Percentiles rank a stretch among this genome's conserved stretches.
Conservation (phyloP, 805 yeast genomes). For the Isabelozyma heimii region DNA sequence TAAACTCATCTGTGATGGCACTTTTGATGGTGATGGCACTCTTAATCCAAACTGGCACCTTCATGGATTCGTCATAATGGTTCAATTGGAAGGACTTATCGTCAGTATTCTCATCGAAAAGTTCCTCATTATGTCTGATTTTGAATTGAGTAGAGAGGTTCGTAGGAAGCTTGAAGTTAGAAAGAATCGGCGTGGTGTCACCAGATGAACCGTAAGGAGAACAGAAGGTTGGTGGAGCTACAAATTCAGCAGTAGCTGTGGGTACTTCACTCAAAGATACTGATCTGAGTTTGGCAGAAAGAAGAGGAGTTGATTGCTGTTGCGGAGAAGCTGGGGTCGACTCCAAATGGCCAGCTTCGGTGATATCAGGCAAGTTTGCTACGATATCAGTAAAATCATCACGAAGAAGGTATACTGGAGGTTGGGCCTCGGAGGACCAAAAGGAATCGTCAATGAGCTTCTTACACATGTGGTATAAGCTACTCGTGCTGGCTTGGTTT, state of each 20-base stretch:
- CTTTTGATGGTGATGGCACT: constrained; percentile 5
- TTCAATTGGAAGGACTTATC: constrained; percentile 14
- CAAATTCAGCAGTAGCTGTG: constrained; percentile 8
- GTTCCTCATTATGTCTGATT: constrained; percentile 54
- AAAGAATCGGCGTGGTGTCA: constrained; percentile 35
- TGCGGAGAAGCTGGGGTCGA: constrained; percentile 1
- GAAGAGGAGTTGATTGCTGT: constrained; percentile 1
- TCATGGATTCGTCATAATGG: constrained; percentile 33
- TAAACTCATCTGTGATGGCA: constrained; percentile 42
- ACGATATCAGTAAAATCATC: constrained; percentile 41
- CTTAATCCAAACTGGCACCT: constrained; percentile 39
- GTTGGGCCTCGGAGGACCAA: constrained; percentile 8
- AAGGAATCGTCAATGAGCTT: constrained; percentile 39
- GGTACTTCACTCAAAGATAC: constrained; percentile 12
- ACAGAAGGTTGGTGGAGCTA: not conserved
- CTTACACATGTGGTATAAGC: constrained; percentile 45
- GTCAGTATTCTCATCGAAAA: constrained; percentile 10
- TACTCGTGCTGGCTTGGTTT: constrained; percentile 29
- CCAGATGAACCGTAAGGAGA: not conserved
- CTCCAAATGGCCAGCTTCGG: constrained; percentile 15
- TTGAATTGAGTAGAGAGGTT: constrained; percentile 32
- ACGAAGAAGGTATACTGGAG: constrained; percentile 41
- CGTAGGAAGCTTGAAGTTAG: constrained; percentile 56
- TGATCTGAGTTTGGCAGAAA: constrained; percentile 9
- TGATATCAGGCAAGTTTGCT: constrained; percentile 12